Conservation (phyloP, 1,284 basidiomycete species). For the Paramarasmius palmivorus region DNA sequence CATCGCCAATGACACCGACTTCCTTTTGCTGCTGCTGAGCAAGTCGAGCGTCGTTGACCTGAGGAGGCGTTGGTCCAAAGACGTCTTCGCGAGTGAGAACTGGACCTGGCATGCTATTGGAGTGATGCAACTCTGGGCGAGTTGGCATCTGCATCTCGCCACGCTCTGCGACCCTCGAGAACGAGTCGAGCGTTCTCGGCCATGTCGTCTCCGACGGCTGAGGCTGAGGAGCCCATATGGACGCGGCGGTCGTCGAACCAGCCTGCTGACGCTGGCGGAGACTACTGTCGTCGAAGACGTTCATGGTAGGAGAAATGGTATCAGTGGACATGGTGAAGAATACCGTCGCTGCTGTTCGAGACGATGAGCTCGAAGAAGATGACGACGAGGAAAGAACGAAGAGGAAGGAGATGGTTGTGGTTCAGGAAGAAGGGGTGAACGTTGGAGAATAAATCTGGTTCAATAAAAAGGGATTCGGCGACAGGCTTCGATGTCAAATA, state of each 20-base stretch:
- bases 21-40: conserved; percentile 36
- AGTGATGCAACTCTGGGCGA: conserved; percentile 22
- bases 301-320: neutral
- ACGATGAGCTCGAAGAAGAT: conserved; percentile 3
- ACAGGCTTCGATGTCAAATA: too few species aligned
- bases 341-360: neutral
- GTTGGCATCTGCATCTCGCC: conserved; percentile 22
- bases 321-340: neutral
- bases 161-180: conserved; percentile 48
- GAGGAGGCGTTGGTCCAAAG: conserved; percentile 45
- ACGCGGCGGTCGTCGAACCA: conserved; percentile 25
- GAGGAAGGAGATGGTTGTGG: neutral
- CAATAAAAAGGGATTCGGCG: too few species aligned
- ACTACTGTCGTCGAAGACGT: neutral
- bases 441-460: too few species aligned
- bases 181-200: conserved; percentile 63
- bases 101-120: conserved; percentile 21
- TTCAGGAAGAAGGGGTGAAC: neutral
- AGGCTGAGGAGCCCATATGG: conserved; percentile 79
- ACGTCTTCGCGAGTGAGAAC: conserved; percentile 55
- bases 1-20: conserved; percentile 75
- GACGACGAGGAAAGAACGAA: conserved; percentile 1
- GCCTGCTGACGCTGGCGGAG: neutral
- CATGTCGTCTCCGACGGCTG: conserved; percentile 64
- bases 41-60: conserved; percentile 27